A percentile compares a stretch with the other conserved stretches of the same genome.
phyloP scores from a whole-genome alignment of 2,329 filamentous ascomycete species.

The Aureobasidium leucospermi region DNA sequence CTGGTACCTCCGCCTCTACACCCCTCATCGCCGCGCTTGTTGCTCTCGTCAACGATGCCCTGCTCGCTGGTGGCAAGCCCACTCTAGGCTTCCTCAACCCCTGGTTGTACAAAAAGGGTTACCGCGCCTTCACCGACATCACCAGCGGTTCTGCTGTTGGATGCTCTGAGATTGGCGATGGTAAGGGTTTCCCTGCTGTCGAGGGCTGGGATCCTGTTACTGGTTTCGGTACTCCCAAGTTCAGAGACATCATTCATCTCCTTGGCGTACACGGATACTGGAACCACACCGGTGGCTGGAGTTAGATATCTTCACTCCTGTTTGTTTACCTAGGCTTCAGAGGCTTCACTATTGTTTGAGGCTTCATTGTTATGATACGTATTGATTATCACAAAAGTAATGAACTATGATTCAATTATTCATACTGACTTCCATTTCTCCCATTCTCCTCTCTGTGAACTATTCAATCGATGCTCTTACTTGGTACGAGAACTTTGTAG shows the following conservation, averaged over 20 bases:
- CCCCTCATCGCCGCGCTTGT: constrained; percentile 53
- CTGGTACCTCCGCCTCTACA: constrained; percentile 47
- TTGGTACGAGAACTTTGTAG: too few species aligned
- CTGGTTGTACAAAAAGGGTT: constrained; percentile 40
- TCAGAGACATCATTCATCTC: constrained; percentile 4
- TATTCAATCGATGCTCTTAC: too few species aligned
- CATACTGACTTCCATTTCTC: too few species aligned
- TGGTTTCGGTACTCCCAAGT: constrained; percentile 25
- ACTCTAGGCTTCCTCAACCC: constrained; percentile 51
- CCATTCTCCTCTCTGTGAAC: too few species aligned
- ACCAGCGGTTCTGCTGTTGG: constrained; percentile 30
- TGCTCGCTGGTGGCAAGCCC: constrained; percentile 42
- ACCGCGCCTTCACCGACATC: constrained; percentile 42
- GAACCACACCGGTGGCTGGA: not conserved
- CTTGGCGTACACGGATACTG: not conserved
- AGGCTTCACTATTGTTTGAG: too few species aligned
- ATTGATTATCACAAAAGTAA: too few species aligned
- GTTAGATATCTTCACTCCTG: not conserved
- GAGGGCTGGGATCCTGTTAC: constrained; percentile 28
- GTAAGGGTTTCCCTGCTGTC: constrained; percentile 24
- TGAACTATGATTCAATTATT: too few species aligned
- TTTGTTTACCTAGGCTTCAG: too few species aligned
- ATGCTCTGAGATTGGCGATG: constrained; percentile 20
- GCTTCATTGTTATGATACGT: too few species aligned
- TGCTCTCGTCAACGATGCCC: constrained; percentile 54